Evolutionary conservation across 768 basidiomycete species (phyloP).

Genomic region (Hirschioporus abietinus): DNA sequence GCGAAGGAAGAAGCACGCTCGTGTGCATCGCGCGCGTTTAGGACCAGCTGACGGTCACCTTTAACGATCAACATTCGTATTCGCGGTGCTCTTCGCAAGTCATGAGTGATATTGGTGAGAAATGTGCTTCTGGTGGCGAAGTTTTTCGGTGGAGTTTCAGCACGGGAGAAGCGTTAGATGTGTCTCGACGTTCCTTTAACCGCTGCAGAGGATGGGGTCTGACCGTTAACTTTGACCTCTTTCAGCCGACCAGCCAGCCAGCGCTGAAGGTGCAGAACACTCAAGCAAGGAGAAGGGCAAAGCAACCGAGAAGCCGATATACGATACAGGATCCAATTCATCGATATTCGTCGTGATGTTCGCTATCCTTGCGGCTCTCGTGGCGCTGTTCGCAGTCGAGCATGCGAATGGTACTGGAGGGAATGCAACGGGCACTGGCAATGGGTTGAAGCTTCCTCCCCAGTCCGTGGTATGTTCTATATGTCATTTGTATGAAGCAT

Average conservation of each 20-base stretch:
- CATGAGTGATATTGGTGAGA: background rate
- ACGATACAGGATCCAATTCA: background rate
- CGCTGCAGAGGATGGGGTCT: background rate
- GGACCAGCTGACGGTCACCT: background rate
- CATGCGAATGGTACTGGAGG: background rate
- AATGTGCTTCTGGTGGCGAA: background rate
- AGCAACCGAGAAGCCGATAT: background rate
- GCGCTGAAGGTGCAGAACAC: background rate
- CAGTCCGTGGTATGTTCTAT: slow-evolving; percentile 13
- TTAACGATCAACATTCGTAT: background rate
- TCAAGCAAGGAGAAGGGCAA: background rate
- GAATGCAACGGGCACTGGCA: background rate
- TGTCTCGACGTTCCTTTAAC: background rate
- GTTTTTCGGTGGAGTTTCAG: background rate
- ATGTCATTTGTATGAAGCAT: background rate
- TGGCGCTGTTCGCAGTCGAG: slow-evolving; percentile 3
- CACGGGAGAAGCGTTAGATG: background rate
- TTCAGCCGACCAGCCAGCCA: background rate
- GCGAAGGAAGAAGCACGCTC: background rate
- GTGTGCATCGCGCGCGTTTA: background rate
- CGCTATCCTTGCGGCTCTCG: slow-evolving; percentile 10
- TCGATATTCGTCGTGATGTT: background rate
- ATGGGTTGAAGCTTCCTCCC: slow-evolving; percentile 7
- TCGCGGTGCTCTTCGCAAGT: background rate
- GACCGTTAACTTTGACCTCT: background rate